Evolutionary conservation across 192 early-diverging fungal genomes (phyloP).

Genomic region (Coemansia reversa): DNA sequence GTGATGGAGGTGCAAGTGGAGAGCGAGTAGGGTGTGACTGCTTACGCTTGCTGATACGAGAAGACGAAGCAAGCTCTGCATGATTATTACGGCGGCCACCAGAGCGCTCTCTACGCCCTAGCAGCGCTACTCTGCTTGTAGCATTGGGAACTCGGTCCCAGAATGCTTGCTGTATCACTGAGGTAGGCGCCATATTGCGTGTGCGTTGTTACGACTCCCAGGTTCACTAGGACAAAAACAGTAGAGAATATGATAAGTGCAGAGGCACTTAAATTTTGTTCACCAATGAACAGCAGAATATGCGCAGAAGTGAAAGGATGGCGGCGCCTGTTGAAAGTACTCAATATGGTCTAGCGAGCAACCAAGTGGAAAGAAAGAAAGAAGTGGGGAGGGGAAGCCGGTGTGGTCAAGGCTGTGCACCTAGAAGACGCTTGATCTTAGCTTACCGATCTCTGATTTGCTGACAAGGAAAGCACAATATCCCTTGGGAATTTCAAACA

Average conservation of each 20-base stretch:
- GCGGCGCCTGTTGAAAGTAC: constrained; percentile 6
- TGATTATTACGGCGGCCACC: constrained; percentile 5
- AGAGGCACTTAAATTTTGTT: too few species aligned
- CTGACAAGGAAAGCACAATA: constrained; percentile 1
- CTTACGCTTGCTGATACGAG: constrained; percentile 53
- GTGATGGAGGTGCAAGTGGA: constrained; percentile 17
- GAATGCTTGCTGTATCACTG: constrained; percentile 43
- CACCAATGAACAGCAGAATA: background rate
- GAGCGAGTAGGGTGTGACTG: constrained; percentile 50
- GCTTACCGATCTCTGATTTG: constrained; percentile 6
- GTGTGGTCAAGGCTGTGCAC: too few species aligned
- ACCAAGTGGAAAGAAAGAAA: constrained; percentile 4
- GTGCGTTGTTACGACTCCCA: background rate
- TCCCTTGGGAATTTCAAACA: constrained; percentile 3
- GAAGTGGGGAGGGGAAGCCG: background rate
- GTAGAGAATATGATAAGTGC: too few species aligned
- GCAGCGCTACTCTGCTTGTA: constrained; percentile 36
- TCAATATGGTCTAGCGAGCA: background rate
- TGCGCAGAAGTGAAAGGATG: background rate
- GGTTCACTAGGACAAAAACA: background rate
- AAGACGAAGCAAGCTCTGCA: background rate
- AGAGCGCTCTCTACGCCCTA: constrained; percentile 17
- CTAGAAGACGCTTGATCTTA: background rate
- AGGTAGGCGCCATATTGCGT: constrained; percentile 16
- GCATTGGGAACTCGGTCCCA: constrained; percentile 55